Percentiles rank a stretch among this genome's conserved stretches.
Evolutionary conservation across 164 flowering plant species (phyloP).

Genomic region (Magnolia officinalis): DNA sequence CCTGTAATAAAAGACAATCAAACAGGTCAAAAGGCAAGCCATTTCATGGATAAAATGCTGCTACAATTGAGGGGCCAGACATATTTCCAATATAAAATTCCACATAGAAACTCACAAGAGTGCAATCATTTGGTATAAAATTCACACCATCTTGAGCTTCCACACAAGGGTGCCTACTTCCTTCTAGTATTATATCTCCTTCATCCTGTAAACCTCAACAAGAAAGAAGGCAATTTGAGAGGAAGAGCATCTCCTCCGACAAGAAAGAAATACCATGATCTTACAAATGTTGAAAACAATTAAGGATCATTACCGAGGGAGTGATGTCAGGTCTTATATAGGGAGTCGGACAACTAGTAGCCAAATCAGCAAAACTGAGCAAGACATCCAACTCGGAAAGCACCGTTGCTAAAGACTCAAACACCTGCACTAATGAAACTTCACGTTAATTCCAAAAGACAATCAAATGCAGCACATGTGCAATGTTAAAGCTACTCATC

Average conservation of each 20-base stretch:
- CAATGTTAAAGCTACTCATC: too few relatives aligned
- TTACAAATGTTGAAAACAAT: background rate
- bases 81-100: constrained; percentile 6
- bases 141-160: constrained; percentile 99
- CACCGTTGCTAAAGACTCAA: constrained; percentile 59
- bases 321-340: constrained; percentile 85
- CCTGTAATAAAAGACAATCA: constrained; percentile 35
- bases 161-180: constrained; percentile 96
- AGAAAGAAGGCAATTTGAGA: background rate
- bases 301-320: constrained; percentile 49
- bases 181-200: constrained; percentile 86
- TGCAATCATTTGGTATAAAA: constrained; percentile 96
- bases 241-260: background rate
- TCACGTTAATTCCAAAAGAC: constrained; percentile 5
- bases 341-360: constrained; percentile 75
- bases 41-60: background rate
- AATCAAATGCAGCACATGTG: background rate
- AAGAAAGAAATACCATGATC: constrained; percentile 1
- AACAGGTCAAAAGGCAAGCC: background rate
- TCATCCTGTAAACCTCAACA: constrained; percentile 47
- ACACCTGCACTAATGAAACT: constrained; percentile 59
- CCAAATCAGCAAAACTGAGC: constrained; percentile 95
- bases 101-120: constrained; percentile 56
- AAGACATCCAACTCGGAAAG: constrained; percentile 95
- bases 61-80: background rate